Conservation (phyloP, 2,329 filamentous ascomycete species). For the Aciculosporium take region DNA sequence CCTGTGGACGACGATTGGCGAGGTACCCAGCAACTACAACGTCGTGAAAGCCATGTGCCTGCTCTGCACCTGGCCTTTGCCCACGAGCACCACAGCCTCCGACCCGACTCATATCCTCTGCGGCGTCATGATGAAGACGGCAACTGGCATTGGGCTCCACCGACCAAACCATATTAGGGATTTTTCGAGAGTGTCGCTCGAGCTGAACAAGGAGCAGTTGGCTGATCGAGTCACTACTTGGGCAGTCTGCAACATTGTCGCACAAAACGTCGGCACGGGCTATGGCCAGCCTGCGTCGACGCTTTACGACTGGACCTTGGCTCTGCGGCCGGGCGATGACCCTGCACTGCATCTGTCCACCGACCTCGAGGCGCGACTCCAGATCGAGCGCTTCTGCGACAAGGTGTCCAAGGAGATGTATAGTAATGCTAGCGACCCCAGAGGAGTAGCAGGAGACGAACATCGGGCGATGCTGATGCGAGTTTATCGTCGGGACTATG, state of each 20-base stretch:
- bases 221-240: slow-evolving; percentile 67
- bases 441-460: slow-evolving; percentile 54
- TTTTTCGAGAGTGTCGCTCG: slow-evolving; percentile 61
- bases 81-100: slow-evolving; percentile 65
- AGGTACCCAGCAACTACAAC: slow-evolving; percentile 65
- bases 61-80: slow-evolving; percentile 69
- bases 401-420: slow-evolving; percentile 70
- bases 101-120: slow-evolving; percentile 72
- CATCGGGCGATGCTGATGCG: slow-evolving; percentile 52
- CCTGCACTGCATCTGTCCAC: slow-evolving; percentile 43
- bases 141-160: slow-evolving; percentile 70
- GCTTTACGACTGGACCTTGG: slow-evolving; percentile 61
- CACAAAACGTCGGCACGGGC: slow-evolving; percentile 68
- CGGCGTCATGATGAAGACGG: slow-evolving; percentile 77
- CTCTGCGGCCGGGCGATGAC: slow-evolving; percentile 43
- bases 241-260: slow-evolving; percentile 75
- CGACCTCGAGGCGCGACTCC: slow-evolving; percentile 53
- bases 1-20: slow-evolving; percentile 63
- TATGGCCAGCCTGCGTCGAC: slow-evolving; percentile 71
- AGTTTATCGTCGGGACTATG: slow-evolving; percentile 50
- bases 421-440: slow-evolving; percentile 59
- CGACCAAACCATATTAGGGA: slow-evolving; percentile 71
- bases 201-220: slow-evolving; percentile 65
- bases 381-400: slow-evolving; percentile 62
- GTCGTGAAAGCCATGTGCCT: slow-evolving; percentile 71